Conservation (phyloP, 1,139 yeast genomes). For the Suhomyces bokatorum region DNA sequence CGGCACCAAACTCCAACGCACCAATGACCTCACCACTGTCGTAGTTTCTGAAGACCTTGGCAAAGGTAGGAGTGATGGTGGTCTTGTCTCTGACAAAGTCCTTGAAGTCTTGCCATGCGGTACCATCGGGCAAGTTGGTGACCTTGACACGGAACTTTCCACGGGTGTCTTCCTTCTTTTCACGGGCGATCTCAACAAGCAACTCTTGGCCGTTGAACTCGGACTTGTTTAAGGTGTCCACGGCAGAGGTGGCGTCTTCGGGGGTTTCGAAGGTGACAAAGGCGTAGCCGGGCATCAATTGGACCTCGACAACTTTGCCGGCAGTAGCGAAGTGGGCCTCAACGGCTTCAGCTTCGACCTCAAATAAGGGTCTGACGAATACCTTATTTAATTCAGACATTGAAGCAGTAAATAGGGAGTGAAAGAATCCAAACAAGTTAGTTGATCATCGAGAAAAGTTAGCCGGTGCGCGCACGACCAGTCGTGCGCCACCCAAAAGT, state of each 20-base stretch:
- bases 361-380: constrained; percentile 44
- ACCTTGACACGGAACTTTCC: constrained; percentile 74
- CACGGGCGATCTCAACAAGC: constrained; percentile 68
- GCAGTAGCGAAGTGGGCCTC: constrained; percentile 64
- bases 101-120: constrained; percentile 85
- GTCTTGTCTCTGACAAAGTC: constrained; percentile 75
- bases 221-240: constrained; percentile 58
- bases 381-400: constrained; percentile 37
- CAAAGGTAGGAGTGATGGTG: constrained; percentile 65
- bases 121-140: constrained; percentile 67
- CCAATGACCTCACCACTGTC: constrained; percentile 66
- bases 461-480: constrained; percentile 10
- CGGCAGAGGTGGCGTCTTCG: constrained; percentile 67
- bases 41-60: constrained; percentile 65
- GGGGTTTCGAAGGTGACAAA: constrained; percentile 68
- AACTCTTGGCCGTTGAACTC: constrained; percentile 64
- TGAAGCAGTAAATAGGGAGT: constrained; percentile 4
- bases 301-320: constrained; percentile 68
- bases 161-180: constrained; percentile 57
- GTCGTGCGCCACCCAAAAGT: too few species aligned
- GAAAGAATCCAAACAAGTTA: constrained; percentile 3
- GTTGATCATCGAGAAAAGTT: constrained; percentile 12
- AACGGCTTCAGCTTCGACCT: constrained; percentile 55
- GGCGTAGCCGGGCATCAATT: constrained; percentile 74
- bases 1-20: constrained; percentile 74